Conservation (phyloP, 1,284 basidiomycete species). For the Pyrrhoderma noxium region DNA sequence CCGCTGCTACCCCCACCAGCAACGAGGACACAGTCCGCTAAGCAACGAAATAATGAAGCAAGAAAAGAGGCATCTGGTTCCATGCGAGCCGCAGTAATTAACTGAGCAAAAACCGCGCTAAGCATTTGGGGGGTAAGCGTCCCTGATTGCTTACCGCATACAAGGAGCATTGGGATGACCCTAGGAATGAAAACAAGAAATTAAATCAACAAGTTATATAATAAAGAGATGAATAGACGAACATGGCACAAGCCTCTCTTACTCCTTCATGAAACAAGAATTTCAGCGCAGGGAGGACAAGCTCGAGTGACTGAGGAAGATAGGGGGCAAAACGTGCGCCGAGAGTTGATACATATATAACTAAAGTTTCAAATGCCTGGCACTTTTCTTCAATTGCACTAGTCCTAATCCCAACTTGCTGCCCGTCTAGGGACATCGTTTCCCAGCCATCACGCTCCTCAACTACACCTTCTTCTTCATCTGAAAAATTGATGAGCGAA, state of each 20-base stretch:
- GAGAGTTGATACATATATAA: conserved; percentile 72
- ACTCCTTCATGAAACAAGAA: conserved; percentile 82
- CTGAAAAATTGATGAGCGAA: conserved; percentile 27
- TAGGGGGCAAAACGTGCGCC: conserved; percentile 67
- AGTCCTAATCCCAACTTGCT: conserved; percentile 69
- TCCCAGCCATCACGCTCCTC: conserved; percentile 70
- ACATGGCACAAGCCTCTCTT: conserved; percentile 71
- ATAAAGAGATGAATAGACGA: conserved; percentile 24
- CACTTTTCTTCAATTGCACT: conserved; percentile 82
- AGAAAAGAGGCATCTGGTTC: conserved; percentile 72
- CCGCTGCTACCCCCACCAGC: conserved; percentile 38
- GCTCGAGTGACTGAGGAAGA: conserved; percentile 59
- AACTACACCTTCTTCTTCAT: conserved; percentile 44
- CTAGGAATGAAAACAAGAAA: conserved; percentile 31
- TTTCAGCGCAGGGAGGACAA: conserved; percentile 61
- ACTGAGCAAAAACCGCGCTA: conserved; percentile 56
- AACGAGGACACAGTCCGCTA: conserved; percentile 60
- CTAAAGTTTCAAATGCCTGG: conserved; percentile 77
- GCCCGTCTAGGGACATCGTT: conserved; percentile 67
- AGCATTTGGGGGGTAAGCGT: conserved; percentile 68
- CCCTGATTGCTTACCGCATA: conserved; percentile 63
- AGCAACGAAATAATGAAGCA: conserved; percentile 68
- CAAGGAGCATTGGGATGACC: conserved; percentile 65
- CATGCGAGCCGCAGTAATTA: conserved; percentile 57
- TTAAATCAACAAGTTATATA: background rate